Percentiles rank a stretch among this genome's conserved stretches.
Evolutionary conservation across 2,329 filamentous ascomycete genomes (phyloP).

Genomic region (Ilyonectria robusta): DNA sequence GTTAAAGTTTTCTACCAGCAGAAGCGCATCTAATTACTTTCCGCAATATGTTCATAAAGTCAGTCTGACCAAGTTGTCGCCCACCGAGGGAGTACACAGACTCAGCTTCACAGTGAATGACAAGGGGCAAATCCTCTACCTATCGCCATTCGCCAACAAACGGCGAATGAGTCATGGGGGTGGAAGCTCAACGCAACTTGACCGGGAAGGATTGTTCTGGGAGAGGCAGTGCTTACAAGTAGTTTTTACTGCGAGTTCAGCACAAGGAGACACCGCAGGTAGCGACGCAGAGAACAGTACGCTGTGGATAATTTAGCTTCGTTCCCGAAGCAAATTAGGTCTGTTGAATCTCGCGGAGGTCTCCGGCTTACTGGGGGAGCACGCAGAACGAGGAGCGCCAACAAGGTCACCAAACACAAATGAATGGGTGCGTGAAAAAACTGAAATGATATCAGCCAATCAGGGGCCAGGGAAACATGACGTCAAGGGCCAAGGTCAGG

Average conservation of each 20-base stretch:
- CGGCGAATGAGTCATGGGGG: conserved; percentile 6
- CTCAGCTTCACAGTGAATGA: background rate
- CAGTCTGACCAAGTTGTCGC: background rate
- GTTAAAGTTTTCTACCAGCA: background rate
- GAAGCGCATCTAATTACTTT: too few species aligned
- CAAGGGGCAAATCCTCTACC: conserved; percentile 9
- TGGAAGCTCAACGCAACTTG: conserved; percentile 30
- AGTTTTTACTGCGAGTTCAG: background rate
- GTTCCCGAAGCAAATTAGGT: background rate
- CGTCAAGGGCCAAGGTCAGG: conserved; percentile 37
- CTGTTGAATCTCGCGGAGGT: background rate
- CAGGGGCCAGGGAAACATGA: conserved; percentile 40
- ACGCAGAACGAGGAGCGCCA: background rate
- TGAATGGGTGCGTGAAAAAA: conserved; percentile 37
- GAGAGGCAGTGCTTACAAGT: conserved; percentile 20
- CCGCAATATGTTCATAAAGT: background rate
- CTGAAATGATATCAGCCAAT: conserved; percentile 40
- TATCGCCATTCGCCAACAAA: conserved; percentile 12
- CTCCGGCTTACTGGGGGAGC: background rate
- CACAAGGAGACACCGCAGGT: background rate
- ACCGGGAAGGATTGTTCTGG: conserved; percentile 35
- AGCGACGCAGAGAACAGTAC: background rate
- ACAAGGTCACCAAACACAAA: conserved; percentile 34
- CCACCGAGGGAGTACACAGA: background rate
- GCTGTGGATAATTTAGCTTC: background rate